phyloP scores from a whole-genome alignment of 1,139 yeast genomes.

The Candida anutae region DNA sequence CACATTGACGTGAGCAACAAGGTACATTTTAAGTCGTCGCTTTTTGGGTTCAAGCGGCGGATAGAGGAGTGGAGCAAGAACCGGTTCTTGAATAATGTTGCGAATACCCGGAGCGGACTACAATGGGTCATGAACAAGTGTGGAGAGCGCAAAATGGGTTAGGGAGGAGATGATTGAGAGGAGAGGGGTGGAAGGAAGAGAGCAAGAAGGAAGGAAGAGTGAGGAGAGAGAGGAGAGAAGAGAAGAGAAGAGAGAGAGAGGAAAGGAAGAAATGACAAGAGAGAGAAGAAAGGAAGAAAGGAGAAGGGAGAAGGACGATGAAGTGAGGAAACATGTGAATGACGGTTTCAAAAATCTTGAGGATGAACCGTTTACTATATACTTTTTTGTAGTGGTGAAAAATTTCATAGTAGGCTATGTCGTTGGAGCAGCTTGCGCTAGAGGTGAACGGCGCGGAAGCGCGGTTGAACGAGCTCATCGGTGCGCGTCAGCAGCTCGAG shows the following conservation, averaged over 20 bases:
- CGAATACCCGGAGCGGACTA: constrained; percentile 66
- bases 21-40: constrained; percentile 71
- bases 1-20: constrained; percentile 40
- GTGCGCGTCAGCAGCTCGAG: constrained; percentile 62
- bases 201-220: too few species aligned
- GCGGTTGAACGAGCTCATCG: constrained; percentile 38
- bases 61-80: constrained; percentile 81
- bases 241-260: not conserved
- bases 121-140: constrained; percentile 65
- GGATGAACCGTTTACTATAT: not conserved
- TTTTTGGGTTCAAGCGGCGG: constrained; percentile 58
- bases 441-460: constrained; percentile 30
- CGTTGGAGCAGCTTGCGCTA: constrained; percentile 34
- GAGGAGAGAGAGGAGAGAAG: too few species aligned
- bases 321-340: too few species aligned
- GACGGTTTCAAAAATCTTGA: too few species aligned
- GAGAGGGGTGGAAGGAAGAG: too few species aligned
- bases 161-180: too few species aligned
- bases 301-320: too few species aligned
- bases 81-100: constrained; percentile 60
- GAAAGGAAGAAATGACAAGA: not conserved
- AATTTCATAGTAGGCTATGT: too few species aligned
- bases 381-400: constrained; percentile 1
- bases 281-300: too few species aligned
- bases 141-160: too few species aligned